A percentile compares a stretch with the other conserved stretches of the same genome.
These are phyloP conservation scores for Panaeolus papilionaceus DNA, from an alignment of 768 basidiomycete species.

Conservation along the genomic window DNA sequence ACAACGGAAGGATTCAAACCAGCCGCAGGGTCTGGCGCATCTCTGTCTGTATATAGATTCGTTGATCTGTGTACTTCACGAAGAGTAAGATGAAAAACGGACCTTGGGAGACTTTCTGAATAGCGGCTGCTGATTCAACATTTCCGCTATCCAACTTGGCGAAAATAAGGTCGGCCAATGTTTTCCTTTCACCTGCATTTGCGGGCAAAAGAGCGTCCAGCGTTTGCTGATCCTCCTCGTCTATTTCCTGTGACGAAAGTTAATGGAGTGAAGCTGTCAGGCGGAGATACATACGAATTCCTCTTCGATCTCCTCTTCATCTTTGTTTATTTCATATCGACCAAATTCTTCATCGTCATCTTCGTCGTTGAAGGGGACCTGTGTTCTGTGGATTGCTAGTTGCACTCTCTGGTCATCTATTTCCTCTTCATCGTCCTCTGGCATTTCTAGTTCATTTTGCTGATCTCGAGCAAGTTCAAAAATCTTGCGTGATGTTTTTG, in stretches of 20 bases:
- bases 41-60: constrained; percentile 37
- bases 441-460: constrained; percentile 84
- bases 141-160: constrained; percentile 83
- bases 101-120: constrained; percentile 70
- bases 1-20: constrained; percentile 93
- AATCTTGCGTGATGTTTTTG: constrained; percentile 85
- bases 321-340: constrained; percentile 40
- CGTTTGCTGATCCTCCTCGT: constrained; percentile 86
- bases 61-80: constrained; percentile 7
- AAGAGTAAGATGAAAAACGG: constrained; percentile 6
- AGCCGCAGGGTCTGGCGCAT: constrained; percentile 78
- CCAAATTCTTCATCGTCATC: constrained; percentile 63
- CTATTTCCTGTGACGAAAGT: constrained; percentile 71
- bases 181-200: constrained; percentile 78
- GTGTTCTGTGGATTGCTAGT: constrained; percentile 40
- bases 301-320: constrained; percentile 63
- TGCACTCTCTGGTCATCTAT: constrained; percentile 49
- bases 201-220: constrained; percentile 83
- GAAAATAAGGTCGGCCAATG: constrained; percentile 97
- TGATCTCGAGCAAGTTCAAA: constrained; percentile 93
- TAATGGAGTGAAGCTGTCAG: constrained; percentile 13
- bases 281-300: constrained; percentile 55
- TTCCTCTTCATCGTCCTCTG: constrained; percentile 53
- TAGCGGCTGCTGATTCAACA: constrained; percentile 55
- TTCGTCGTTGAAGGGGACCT: constrained; percentile 46